Percentiles rank a stretch among this genome's conserved stretches.
These are phyloP conservation scores for Tetrapisispora pingtungensis DNA, from an alignment of 805 yeast genomes.

Conservation along the genomic window DNA sequence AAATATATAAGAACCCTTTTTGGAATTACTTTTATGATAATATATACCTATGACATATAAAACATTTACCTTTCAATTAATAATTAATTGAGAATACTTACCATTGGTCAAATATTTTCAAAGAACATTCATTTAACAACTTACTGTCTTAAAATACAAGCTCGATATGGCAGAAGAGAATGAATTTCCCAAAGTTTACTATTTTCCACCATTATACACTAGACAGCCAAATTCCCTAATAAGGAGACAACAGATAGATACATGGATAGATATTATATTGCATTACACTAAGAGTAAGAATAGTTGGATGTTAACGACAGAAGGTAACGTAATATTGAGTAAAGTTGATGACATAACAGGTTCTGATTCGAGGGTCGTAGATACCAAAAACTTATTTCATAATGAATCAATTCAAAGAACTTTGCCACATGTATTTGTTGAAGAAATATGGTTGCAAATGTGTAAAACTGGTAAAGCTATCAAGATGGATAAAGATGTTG, in stretches of 20 bases:
- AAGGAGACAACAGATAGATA: slow-evolving; percentile 62
- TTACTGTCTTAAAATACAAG: too few species aligned
- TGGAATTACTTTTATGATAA: too few species aligned
- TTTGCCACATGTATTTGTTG: slow-evolving; percentile 44
- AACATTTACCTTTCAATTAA: too few species aligned
- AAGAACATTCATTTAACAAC: too few species aligned
- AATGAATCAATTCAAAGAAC: slow-evolving; percentile 43
- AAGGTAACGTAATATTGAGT: slow-evolving; percentile 11
- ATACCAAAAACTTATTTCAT: slow-evolving; percentile 34
- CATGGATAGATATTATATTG: slow-evolving; percentile 63
- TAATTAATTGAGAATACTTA: too few species aligned
- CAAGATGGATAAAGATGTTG: slow-evolving; percentile 30
- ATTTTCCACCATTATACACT: slow-evolving; percentile 89
- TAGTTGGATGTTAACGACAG: slow-evolving; percentile 42
- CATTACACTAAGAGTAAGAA: slow-evolving; percentile 47
- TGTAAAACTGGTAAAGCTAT: slow-evolving; percentile 46
- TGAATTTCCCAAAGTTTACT: slow-evolving; percentile 42
- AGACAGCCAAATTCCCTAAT: slow-evolving; percentile 77
- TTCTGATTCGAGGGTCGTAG: not conserved
- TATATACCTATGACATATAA: too few species aligned
- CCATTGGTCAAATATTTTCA: too few species aligned
- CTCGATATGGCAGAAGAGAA: not conserved
- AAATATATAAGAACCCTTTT: too few species aligned
- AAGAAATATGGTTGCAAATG: slow-evolving; percentile 49
- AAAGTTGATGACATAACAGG: not conserved